phyloP scores from a whole-genome alignment of 2,329 filamentous ascomycete species.

The Sclerotiophoma versabilis region DNA sequence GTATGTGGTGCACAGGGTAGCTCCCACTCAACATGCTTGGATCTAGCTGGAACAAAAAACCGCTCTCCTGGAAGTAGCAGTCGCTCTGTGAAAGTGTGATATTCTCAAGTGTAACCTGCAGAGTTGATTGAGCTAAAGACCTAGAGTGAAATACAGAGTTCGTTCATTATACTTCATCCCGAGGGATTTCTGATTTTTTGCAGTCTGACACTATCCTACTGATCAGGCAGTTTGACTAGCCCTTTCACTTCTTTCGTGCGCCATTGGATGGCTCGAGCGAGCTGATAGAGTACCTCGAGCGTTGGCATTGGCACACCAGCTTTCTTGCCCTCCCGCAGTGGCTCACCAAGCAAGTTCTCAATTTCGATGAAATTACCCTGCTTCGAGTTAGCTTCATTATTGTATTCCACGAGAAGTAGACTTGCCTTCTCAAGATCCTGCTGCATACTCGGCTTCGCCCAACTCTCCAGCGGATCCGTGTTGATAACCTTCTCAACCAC shows the following conservation, averaged over 20 bases:
- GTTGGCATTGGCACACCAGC: conserved; percentile 60
- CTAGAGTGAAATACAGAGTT: background rate
- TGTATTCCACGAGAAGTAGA: background rate
- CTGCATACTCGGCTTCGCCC: conserved; percentile 62
- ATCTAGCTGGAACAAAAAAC: background rate
- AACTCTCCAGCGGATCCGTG: conserved; percentile 58
- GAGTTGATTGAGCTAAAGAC: background rate
- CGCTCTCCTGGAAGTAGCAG: background rate
- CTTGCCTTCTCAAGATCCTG: conserved; percentile 60
- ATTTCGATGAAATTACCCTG: conserved; percentile 64
- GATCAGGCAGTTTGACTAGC: conserved; percentile 38
- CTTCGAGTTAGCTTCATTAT: background rate
- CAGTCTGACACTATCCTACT: background rate
- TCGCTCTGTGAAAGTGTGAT: background rate
- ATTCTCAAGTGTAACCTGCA: background rate
- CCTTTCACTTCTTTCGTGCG: conserved; percentile 56
- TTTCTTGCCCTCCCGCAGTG: conserved; percentile 59
- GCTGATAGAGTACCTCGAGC: conserved; percentile 57
- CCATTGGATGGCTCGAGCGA: conserved; percentile 59
- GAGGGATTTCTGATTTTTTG: background rate
- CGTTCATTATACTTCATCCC: background rate
- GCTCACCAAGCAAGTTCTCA: conserved; percentile 65
- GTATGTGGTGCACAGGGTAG: background rate
- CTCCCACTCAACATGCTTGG: background rate
- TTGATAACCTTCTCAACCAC: conserved; percentile 57